Evolutionary conservation across 345 rosid genomes (phyloP).

Genomic region (Crucihimalaya himalaica): DNA sequence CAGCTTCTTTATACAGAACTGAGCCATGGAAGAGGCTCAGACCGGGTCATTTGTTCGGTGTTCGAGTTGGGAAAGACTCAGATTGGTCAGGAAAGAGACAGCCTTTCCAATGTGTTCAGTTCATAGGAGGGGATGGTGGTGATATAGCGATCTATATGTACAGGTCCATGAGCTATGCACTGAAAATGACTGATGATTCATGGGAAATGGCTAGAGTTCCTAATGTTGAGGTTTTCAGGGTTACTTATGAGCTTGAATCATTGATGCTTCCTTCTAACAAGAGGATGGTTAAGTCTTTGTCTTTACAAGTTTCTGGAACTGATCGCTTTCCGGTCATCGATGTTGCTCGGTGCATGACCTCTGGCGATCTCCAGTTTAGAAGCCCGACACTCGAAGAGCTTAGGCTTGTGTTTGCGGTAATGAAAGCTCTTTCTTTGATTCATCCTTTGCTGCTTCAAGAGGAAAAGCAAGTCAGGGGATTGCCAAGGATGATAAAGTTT

Average conservation of each 20-base stretch:
- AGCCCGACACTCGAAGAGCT: slow-evolving; percentile 66
- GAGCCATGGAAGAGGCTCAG: slow-evolving; percentile 74
- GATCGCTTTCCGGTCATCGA: slow-evolving; percentile 69
- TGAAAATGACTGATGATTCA: slow-evolving; percentile 54
- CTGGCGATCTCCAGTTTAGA: slow-evolving; percentile 58
- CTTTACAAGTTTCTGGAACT: slow-evolving; percentile 55
- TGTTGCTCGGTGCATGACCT: slow-evolving; percentile 50
- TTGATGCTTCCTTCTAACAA: slow-evolving; percentile 62
- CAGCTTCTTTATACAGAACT: slow-evolving; percentile 68
- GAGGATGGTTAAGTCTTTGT: slow-evolving; percentile 63
- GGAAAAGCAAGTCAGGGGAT: slow-evolving; percentile 48
- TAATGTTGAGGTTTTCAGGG: slow-evolving; percentile 62
- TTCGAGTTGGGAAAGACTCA: slow-evolving; percentile 63
- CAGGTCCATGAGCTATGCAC: slow-evolving; percentile 52
- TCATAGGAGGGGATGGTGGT: slow-evolving; percentile 75
- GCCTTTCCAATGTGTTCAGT: slow-evolving; percentile 63
- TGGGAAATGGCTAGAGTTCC: slow-evolving; percentile 57
- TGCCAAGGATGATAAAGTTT: slow-evolving; percentile 49
- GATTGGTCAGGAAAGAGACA: slow-evolving; percentile 72
- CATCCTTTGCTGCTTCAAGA: slow-evolving; percentile 62
- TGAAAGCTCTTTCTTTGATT: slow-evolving; percentile 60
- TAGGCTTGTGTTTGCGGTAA: slow-evolving; percentile 61
- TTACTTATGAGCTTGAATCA: slow-evolving; percentile 55
- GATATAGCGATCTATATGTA: slow-evolving; percentile 63
- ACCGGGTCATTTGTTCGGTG: slow-evolving; percentile 59